A percentile compares a stretch with the other conserved stretches of the same genome.
phyloP scores from a whole-genome alignment of 108 stramenopile species.

The Pseudonitzschia pungens region DNA sequence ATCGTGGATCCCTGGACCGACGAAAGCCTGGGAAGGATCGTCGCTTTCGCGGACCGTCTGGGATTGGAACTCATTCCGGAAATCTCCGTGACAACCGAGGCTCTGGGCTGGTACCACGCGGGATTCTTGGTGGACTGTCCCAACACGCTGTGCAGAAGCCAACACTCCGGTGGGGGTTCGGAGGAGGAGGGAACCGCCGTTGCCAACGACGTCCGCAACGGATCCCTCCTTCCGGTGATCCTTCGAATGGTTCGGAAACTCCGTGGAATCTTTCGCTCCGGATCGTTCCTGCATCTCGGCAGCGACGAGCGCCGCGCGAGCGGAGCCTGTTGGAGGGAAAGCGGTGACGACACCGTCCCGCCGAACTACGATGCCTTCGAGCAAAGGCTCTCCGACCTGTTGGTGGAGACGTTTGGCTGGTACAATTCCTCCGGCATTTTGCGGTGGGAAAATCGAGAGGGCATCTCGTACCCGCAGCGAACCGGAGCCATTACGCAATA shows the following conservation, averaged over 20 bases:
- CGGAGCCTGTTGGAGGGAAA: conserved; percentile 15
- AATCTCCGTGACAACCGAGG: conserved; percentile 27
- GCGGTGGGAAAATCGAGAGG: conserved; percentile 18
- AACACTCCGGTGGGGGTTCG: too few relatives aligned
- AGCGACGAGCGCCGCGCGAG: conserved; percentile 17
- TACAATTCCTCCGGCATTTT: conserved; percentile 14
- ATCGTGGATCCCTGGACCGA: background rate
- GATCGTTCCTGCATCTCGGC: conserved; percentile 12
- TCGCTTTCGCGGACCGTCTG: background rate
- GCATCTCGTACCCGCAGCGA: conserved; percentile 10
- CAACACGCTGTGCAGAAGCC: conserved; percentile 1
- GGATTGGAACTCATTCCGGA: conserved; percentile 44
- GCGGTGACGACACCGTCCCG: background rate
- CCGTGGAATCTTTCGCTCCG: background rate
- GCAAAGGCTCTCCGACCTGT: background rate
- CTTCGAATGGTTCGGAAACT: background rate
- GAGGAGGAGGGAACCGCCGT: background rate
- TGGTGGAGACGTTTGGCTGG: background rate
- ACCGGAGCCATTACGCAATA: conserved; percentile 27
- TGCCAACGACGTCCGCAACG: conserved; percentile 10
- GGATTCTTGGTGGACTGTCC: conserved; percentile 35
- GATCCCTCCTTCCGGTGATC: conserved; percentile 10
- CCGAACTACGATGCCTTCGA: conserved; percentile 14
- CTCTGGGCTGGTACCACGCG: conserved; percentile 31
- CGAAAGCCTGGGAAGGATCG: background rate